phyloP scores from a whole-genome alignment of 169 alveolate species.

The Cardiosporidium cionae region DNA sequence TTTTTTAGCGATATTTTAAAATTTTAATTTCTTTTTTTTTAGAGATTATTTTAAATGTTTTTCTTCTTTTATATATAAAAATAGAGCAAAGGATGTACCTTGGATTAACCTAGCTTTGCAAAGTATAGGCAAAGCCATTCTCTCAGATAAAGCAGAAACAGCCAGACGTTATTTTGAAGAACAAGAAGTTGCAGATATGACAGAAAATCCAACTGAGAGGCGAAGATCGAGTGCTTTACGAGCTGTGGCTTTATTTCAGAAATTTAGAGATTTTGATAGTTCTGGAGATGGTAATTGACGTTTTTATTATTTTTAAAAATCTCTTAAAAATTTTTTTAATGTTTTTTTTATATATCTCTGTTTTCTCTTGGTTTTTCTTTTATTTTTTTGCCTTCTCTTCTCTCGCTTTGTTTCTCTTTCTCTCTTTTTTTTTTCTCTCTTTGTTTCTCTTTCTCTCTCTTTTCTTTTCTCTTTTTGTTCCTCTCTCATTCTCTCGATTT shows the following conservation, averaged over 20 bases:
- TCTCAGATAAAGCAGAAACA: constrained; percentile 68
- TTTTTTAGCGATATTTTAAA: neutral
- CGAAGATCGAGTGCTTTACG: constrained; percentile 70
- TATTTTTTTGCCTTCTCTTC: neutral
- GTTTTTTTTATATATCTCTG: no score
- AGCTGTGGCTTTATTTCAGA: constrained; percentile 72
- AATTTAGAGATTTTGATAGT: constrained; percentile 62
- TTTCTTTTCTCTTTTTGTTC: neutral
- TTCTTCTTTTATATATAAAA: neutral
- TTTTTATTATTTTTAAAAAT: no score
- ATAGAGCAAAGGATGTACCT: constrained; percentile 32
- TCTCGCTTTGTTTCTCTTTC: neutral
- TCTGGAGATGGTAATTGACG: constrained; percentile 9
- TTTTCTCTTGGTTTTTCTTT: no score
- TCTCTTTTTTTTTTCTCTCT: neutral
- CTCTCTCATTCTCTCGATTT: neutral
- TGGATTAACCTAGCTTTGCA: constrained; percentile 66
- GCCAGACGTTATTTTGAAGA: constrained; percentile 67
- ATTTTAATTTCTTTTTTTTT: neutral
- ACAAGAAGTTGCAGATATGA: constrained; percentile 31
- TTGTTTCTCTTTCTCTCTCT: neutral
- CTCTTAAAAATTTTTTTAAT: no score
- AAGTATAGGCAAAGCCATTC: constrained; percentile 61
- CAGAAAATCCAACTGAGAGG: neutral
- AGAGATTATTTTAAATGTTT: neutral